These are phyloP conservation scores for Spathaspora hagerdaliae DNA, from an alignment of 805 yeast species.

Conservation along the genomic window DNA sequence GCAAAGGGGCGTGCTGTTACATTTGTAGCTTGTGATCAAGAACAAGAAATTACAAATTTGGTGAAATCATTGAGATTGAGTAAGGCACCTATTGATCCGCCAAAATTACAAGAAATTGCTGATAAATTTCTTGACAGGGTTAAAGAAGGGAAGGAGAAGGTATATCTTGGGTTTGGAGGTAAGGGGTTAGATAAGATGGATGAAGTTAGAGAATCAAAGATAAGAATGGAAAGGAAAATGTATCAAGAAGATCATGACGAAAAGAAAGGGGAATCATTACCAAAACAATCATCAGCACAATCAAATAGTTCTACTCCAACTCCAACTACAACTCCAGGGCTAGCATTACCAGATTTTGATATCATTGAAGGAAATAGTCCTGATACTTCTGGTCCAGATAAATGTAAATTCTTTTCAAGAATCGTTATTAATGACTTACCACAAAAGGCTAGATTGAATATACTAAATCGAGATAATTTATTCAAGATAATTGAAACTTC, in stretches of 20 bases:
- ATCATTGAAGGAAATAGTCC: slow-evolving; percentile 51
- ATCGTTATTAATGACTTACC: slow-evolving; percentile 84
- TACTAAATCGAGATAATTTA: slow-evolving; percentile 63
- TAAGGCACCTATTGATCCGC: slow-evolving; percentile 48
- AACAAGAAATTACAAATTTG: slow-evolving; percentile 61
- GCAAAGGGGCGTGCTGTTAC: slow-evolving; percentile 60
- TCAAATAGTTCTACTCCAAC: background rate
- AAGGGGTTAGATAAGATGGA: slow-evolving; percentile 81
- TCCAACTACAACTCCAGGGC: slow-evolving; percentile 3
- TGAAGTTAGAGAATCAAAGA: slow-evolving; percentile 49
- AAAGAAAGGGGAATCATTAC: slow-evolving; percentile 5
- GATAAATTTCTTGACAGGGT: slow-evolving; percentile 55
- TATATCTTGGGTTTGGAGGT: slow-evolving; percentile 86
- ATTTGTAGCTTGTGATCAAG: slow-evolving; percentile 60
- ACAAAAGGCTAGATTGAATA: slow-evolving; percentile 72
- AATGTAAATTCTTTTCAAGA: slow-evolving; percentile 56
- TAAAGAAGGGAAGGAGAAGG: slow-evolving; percentile 59
- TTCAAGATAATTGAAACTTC: slow-evolving; percentile 66
- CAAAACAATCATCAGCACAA: background rate
- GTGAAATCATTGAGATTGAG: slow-evolving; percentile 63
- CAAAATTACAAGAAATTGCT: slow-evolving; percentile 47
- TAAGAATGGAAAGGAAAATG: slow-evolving; percentile 45
- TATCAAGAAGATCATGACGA: slow-evolving; percentile 15
- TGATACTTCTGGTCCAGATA: slow-evolving; percentile 54
- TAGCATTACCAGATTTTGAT: slow-evolving; percentile 38